A percentile compares a stretch with the other conserved stretches of the same genome.
Evolutionary conservation across 108 stramenopile genomes (phyloP).

Genomic region (Aurantiochytrium sp.): DNA sequence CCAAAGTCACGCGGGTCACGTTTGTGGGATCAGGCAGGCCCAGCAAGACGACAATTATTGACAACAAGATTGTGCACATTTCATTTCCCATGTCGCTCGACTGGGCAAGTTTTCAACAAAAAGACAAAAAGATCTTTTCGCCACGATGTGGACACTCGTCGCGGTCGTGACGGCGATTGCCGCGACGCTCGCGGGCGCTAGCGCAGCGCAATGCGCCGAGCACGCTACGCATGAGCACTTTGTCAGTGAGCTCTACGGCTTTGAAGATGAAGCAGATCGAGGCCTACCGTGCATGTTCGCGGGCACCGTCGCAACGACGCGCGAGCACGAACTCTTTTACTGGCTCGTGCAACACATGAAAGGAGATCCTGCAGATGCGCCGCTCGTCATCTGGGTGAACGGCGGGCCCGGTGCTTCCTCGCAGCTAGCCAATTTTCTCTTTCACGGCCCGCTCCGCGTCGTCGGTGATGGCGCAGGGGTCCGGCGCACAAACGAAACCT

Average conservation of each 20-base stretch:
- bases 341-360: neutral
- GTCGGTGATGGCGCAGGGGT: neutral
- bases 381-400: neutral
- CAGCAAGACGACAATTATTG: no score
- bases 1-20: no score
- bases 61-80: no score
- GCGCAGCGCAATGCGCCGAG: no score
- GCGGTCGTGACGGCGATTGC: no score
- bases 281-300: conserved; percentile 7
- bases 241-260: neutral
- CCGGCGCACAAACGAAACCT: neutral
- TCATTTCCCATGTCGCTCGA: no score
- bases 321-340: neutral
- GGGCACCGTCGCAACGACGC: neutral
- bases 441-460: conserved; percentile 4
- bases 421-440: neutral
- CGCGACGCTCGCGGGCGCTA: no score
- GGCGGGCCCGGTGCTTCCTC: neutral
- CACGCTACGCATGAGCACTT: neutral
- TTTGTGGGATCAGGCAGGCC: no score
- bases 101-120: no score
- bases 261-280: neutral
- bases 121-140: no score
- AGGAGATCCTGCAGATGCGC: neutral
- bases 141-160: no score